phyloP scores from a whole-genome alignment of 2,329 filamentous ascomycete genomes.

The Xylariaceae sp. region DNA sequence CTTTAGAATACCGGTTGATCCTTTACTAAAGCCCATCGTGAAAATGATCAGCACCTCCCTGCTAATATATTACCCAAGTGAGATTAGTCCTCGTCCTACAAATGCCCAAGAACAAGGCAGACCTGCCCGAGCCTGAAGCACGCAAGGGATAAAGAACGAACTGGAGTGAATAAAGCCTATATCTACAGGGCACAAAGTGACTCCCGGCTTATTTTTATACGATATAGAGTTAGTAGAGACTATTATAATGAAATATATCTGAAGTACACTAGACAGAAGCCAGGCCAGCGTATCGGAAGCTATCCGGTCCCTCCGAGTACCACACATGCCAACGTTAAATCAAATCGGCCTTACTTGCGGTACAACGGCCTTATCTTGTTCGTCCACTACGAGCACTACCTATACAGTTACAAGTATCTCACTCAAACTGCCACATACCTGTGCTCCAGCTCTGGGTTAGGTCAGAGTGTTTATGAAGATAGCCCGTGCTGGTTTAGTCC shows the following conservation, averaged over 20 bases:
- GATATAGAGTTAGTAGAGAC: neutral
- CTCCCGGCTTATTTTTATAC: neutral
- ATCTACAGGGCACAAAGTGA: neutral
- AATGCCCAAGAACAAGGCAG: too few species aligned
- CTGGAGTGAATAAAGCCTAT: too few species aligned
- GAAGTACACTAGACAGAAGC: neutral
- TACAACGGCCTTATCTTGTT: constrained; percentile 3
- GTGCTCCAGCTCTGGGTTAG: neutral
- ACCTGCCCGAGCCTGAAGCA: too few species aligned
- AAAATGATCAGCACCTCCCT: too few species aligned
- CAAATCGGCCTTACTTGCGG: neutral
- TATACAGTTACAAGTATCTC: neutral
- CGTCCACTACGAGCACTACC: too few species aligned
- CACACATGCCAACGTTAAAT: constrained; percentile 5
- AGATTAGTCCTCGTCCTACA: too few species aligned
- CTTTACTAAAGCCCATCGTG: neutral
- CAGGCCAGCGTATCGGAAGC: constrained; percentile 24
- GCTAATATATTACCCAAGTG: constrained; percentile 1
- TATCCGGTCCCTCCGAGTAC: constrained; percentile 5
- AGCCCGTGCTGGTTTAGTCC: neutral
- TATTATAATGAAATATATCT: neutral
- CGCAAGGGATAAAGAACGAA: constrained; percentile 21
- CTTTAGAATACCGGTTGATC: neutral
- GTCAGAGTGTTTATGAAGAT: neutral
- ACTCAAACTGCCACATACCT: neutral